Evolutionary conservation across 2,329 filamentous ascomycete genomes (phyloP).

Genomic region (Aureobasidium sp.): DNA sequence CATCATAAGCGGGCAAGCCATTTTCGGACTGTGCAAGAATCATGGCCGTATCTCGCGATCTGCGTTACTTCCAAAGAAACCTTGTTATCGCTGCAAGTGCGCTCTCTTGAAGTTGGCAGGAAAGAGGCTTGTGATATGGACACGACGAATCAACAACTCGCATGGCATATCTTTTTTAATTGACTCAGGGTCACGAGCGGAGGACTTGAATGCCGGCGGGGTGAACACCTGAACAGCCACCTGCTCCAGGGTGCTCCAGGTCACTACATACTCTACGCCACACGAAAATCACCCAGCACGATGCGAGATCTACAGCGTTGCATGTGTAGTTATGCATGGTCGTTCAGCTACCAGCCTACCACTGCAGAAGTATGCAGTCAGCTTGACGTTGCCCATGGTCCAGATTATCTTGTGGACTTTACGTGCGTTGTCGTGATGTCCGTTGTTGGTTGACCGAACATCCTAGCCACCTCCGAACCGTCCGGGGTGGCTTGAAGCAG

Average conservation of each 20-base stretch:
- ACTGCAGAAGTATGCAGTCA: background rate
- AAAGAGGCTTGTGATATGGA: background rate
- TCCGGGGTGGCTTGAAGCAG: background rate
- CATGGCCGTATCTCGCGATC: background rate
- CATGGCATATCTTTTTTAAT: background rate
- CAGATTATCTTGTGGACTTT: background rate
- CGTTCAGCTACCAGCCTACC: background rate
- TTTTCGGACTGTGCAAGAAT: background rate
- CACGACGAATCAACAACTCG: background rate
- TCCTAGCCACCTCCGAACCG: background rate
- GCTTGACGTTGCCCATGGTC: background rate
- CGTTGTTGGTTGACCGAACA: background rate
- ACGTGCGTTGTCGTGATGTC: background rate
- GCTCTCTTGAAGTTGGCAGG: background rate
- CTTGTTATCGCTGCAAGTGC: background rate
- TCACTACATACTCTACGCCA: background rate
- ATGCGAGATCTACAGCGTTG: slow-evolving; percentile 4
- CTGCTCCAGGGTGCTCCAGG: background rate
- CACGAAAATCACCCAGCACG: background rate
- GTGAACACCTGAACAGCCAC: background rate
- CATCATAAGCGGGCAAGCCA: background rate
- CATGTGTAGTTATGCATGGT: background rate
- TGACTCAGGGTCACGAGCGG: background rate
- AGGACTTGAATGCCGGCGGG: background rate
- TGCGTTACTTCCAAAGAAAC: background rate